A percentile compares a stretch with the other conserved stretches of the same genome.
Evolutionary conservation across 257 asterid genomes (phyloP).

Genomic region (Forsythia viridissima): DNA sequence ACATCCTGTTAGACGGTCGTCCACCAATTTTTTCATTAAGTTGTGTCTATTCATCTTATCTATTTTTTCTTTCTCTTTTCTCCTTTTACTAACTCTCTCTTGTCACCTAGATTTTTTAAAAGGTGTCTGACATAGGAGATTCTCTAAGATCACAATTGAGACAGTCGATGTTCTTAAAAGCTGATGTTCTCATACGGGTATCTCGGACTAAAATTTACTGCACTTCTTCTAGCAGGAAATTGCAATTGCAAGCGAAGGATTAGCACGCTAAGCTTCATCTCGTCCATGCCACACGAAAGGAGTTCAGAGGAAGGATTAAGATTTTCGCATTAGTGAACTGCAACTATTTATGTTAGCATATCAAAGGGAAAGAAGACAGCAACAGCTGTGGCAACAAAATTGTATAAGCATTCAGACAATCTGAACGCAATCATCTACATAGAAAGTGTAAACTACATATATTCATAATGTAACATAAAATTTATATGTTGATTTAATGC

Average conservation of each 20-base stretch:
- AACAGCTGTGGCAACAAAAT: neutral
- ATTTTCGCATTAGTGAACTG: too few relatives aligned
- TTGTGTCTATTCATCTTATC: too few relatives aligned
- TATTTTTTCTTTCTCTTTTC: too few relatives aligned
- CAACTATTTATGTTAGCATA: too few relatives aligned
- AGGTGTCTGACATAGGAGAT: too few relatives aligned
- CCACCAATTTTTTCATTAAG: too few relatives aligned
- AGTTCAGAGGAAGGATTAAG: too few relatives aligned
- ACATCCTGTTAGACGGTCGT: too few relatives aligned
- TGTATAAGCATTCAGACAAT: neutral
- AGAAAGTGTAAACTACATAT: neutral
- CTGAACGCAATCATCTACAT: neutral
- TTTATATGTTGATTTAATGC: neutral
- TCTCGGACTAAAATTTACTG: neutral
- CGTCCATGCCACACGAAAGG: neutral
- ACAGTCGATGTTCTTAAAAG: too few relatives aligned
- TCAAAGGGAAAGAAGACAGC: neutral
- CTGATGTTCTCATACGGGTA: neutral
- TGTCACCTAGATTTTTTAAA: too few relatives aligned
- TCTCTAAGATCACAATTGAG: too few relatives aligned
- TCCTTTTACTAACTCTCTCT: too few relatives aligned
- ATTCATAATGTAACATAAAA: neutral
- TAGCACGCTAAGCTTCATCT: neutral
- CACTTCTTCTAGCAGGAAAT: constrained; percentile 30
- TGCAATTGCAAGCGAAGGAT: constrained; percentile 27